These are phyloP conservation scores for Triticum urartu DNA, from an alignment of 176 grass and related monocot species.

Conservation along the genomic window DNA sequence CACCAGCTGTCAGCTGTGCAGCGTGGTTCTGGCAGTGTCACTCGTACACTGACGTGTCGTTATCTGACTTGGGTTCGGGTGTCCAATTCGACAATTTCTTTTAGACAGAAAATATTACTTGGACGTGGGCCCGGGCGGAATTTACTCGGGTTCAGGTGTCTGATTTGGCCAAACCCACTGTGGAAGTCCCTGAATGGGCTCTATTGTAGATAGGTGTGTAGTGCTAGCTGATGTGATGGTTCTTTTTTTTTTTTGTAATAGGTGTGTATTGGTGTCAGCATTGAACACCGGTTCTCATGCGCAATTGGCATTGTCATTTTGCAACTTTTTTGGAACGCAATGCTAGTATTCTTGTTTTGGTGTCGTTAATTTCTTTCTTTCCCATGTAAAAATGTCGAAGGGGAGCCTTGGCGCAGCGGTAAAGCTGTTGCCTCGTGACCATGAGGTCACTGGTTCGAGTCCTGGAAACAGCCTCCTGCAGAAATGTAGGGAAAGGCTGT, in stretches of 20 bases:
- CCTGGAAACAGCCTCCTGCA: too few species aligned
- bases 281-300: neutral
- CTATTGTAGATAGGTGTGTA: neutral
- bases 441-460: too few species aligned
- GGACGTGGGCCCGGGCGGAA: neutral
- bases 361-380: neutral
- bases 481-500: too few species aligned
- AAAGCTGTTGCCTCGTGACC: too few species aligned
- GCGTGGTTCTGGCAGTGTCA: neutral
- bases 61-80: neutral
- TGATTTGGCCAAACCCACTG: neutral
- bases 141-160: neutral
- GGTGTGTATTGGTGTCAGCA: neutral
- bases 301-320: neutral
- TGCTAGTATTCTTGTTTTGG: neutral
- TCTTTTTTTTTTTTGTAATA: neutral
- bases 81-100: neutral
- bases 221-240: neutral
- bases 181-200: neutral
- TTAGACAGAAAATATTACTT: neutral
- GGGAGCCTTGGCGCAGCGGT: too few species aligned
- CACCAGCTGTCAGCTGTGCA: neutral
- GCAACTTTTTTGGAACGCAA: neutral
- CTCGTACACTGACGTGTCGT: neutral
- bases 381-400: neutral